These are phyloP conservation scores for Quaeritorhiza haematococci DNA, from an alignment of 371 early-diverging fungal species.

Conservation along the genomic window DNA sequence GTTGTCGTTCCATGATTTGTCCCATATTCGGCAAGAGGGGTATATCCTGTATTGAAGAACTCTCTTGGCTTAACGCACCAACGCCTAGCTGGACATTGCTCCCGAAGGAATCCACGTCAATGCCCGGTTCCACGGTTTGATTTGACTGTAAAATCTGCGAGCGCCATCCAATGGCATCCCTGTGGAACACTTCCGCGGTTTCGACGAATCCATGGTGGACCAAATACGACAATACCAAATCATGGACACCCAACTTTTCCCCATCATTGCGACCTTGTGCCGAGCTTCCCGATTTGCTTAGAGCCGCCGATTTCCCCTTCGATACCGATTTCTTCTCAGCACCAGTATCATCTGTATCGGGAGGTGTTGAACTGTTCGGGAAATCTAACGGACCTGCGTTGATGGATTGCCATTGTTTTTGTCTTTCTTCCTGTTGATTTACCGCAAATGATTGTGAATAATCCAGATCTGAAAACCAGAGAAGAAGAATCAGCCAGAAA, in stretches of 20 bases:
- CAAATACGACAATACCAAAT: conserved; percentile 68
- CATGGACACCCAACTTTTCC: conserved; percentile 28
- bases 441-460: neutral
- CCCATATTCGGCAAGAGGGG: neutral
- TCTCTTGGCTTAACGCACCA: neutral
- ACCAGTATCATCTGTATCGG: neutral
- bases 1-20: conserved; percentile 10
- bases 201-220: conserved; percentile 70
- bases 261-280: neutral
- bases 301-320: conserved; percentile 5
- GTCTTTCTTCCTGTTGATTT: conserved; percentile 42
- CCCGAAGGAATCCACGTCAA: too few relatives aligned
- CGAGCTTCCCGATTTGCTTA: neutral
- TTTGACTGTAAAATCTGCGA: conserved; percentile 5
- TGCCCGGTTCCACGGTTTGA: conserved; percentile 8
- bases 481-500: neutral
- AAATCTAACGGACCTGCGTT: too few relatives aligned
- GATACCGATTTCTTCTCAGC: neutral
- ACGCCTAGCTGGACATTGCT: too few relatives aligned
- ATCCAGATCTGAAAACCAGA: neutral
- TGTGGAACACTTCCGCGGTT: conserved; percentile 58
- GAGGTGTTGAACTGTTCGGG: neutral
- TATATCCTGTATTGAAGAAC: conserved; percentile 1
- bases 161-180: conserved; percentile 4
- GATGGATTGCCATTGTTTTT: conserved; percentile 39